A percentile compares a stretch with the other conserved stretches of the same genome.
Evolutionary conservation across 768 basidiomycete species (phyloP).

Genomic region (Porpolomopsis calyptriformis): DNA sequence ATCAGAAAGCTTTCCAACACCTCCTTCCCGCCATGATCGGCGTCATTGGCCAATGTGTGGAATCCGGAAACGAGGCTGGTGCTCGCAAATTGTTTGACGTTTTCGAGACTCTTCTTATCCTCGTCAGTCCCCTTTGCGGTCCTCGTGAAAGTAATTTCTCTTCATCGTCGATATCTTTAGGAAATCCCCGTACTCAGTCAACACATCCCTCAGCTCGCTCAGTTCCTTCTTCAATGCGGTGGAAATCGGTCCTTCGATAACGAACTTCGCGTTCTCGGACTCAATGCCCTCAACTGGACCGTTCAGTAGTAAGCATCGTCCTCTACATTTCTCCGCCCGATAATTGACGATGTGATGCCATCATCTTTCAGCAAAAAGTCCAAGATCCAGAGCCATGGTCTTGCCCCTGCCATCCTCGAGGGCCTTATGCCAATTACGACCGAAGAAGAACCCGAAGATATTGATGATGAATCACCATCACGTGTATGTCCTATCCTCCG

Average conservation of each 20-base stretch:
- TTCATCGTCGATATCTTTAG: conserved; percentile 26
- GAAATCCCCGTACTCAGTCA: conserved; percentile 90
- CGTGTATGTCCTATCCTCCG: conserved; percentile 43
- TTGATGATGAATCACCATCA: conserved; percentile 87
- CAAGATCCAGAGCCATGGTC: conserved; percentile 77
- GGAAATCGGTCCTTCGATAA: conserved; percentile 63
- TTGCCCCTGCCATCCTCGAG: conserved; percentile 79
- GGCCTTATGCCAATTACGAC: conserved; percentile 90
- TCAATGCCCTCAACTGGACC: conserved; percentile 94
- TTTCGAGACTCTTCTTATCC: conserved; percentile 88
- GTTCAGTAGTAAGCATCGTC: conserved; percentile 69
- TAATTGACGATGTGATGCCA: conserved; percentile 8
- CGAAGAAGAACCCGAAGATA: conserved; percentile 87
- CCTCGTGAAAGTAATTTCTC: conserved; percentile 7
- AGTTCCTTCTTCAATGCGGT: conserved; percentile 81
- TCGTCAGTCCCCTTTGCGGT: conserved; percentile 37
- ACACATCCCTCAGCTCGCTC: conserved; percentile 75
- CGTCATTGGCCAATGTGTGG: conserved; percentile 78
- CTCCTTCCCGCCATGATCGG: conserved; percentile 82
- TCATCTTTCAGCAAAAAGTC: conserved; percentile 72
- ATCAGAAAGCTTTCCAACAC: conserved; percentile 74
- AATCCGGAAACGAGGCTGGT: conserved; percentile 64
- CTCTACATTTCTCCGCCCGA: not conserved
- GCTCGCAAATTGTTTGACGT: conserved; percentile 92
- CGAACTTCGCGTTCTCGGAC: conserved; percentile 78